Base-by-base conservation (phyloP, 805 yeast genomes). In the Starmerella riodocensis region DNA sequence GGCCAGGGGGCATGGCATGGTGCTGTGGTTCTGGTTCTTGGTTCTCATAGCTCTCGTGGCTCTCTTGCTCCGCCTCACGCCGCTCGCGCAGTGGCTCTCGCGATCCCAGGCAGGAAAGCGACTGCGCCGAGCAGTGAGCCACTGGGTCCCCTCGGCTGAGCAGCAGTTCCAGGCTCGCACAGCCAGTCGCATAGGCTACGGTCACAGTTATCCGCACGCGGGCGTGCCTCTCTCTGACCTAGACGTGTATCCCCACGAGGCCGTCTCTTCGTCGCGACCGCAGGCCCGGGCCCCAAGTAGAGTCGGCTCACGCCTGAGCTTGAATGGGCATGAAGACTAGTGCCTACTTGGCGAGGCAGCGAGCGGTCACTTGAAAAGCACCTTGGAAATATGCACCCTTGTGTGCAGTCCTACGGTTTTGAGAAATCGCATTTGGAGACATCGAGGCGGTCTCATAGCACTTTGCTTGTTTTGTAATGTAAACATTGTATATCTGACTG, bases 261-360 rank as follows among this genome's bases (percentile, higher is more conserved):
- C 34, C n/a, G 21, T 33, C 17, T 34, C 46, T 3, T 29, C 43
- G 14, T 39, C 46, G 14, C 29, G 43, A 4, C 37, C 50, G 13
- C 41, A 39, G 11, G 17, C 28, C 16, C 30, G 46, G 17, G 29
- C 42, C 8, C 49, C 51, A 6, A 47, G 49, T 18, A 32, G 55
- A 8, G 54, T 50, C 5, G 40, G 46, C 19, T 46, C 53, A 9
- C 44, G 55, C 28, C 27, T 43, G 18, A 50, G 43, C 29, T 22
- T 51, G 34, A 45, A 24, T 12, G 32, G 33, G 13, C 29, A 37
- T n/a, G 36, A 2, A 17, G 32, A 32, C 12, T 23, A 23, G 2
- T n/a, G n/a, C n/a, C n/a, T n/a, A n/a, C n/a, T n/a, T n/a, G n/a
- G n/a, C n/a, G n/a, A n/a, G n/a, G n/a, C n/a, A n/a, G n/a, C n/a